A percentile compares a stretch with the other conserved stretches of the same genome.
These are phyloP conservation scores for Solanum okadae DNA, from an alignment of 257 asterid genomes.

Conservation along the genomic window DNA sequence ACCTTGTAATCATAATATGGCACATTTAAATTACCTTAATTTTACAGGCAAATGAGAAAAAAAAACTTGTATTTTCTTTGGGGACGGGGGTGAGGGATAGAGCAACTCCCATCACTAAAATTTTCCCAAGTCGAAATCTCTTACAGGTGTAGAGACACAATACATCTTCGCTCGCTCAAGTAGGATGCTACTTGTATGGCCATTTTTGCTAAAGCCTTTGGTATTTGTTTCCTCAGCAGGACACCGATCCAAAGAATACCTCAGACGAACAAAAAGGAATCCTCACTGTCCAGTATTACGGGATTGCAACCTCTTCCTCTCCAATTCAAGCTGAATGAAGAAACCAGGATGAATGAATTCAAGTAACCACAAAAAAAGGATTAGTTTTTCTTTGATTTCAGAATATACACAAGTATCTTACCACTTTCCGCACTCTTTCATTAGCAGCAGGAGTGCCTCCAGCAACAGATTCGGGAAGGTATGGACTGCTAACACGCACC, in stretches of 20 bases:
- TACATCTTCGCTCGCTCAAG: neutral
- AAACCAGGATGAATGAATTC: neutral
- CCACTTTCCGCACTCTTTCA: conserved; percentile 98
- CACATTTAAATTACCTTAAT: neutral
- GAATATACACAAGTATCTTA: conserved; percentile 15
- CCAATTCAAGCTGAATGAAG: conserved; percentile 48
- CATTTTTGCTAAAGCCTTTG: neutral
- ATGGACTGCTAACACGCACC: conserved; percentile 91
- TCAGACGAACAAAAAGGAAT: neutral
- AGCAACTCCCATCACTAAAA: neutral
- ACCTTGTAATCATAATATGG: neutral
- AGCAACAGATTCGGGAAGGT: conserved; percentile 75
- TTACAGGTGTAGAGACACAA: neutral
- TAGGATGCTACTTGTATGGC: neutral
- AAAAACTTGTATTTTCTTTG: neutral
- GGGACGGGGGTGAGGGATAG: neutral
- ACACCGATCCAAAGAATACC: neutral
- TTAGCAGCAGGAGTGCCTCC: conserved; percentile 98
- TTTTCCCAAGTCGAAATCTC: neutral
- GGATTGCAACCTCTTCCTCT: conserved; percentile 32
- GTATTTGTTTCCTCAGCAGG: neutral
- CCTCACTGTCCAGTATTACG: conserved; percentile 14
- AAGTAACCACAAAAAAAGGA: neutral
- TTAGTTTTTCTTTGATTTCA: neutral
- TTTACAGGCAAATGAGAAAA: neutral